These are phyloP conservation scores for Elaeis oleifera DNA, from an alignment of 202 grass and related monocot genomes.

Conservation along the genomic window DNA sequence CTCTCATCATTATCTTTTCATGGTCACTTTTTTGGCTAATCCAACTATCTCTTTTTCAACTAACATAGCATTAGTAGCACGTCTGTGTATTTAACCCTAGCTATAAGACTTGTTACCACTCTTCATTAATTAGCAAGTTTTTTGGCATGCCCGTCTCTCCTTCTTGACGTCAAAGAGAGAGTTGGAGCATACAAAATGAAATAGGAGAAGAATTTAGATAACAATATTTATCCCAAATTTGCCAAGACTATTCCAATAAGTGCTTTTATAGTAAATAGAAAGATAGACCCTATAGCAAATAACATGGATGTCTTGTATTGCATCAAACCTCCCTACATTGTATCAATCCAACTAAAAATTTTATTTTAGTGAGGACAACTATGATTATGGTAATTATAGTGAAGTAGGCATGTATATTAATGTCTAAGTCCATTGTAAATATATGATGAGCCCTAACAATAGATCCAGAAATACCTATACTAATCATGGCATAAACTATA, in stretches of 20 bases:
- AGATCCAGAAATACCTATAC: neutral
- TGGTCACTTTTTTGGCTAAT: no score
- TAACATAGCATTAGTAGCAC: no score
- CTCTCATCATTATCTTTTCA: no score
- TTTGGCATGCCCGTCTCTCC: no score
- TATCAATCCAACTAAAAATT: conserved; percentile 6
- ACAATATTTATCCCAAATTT: neutral
- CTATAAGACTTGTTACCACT: no score
- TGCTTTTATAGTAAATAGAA: neutral
- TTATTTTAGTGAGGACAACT: neutral
- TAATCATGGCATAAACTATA: conserved; percentile 1
- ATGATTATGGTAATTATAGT: neutral
- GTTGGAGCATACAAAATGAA: no score
- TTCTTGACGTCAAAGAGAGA: no score
- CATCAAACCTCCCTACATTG: conserved; percentile 10
- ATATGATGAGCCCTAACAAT: neutral
- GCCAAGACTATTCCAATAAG: neutral
- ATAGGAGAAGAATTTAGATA: no score
- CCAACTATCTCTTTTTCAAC: no score
- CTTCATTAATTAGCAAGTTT: no score
- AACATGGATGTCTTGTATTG: conserved; percentile 6
- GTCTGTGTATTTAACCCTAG: no score
- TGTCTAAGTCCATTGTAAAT: neutral
- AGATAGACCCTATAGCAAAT: conserved; percentile 1
- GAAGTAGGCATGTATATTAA: neutral